A percentile compares a stretch with the other conserved stretches of the same genome.
Conservation (phyloP, 2,329 filamentous ascomycete species). For the Exophiala spinifera region DNA sequence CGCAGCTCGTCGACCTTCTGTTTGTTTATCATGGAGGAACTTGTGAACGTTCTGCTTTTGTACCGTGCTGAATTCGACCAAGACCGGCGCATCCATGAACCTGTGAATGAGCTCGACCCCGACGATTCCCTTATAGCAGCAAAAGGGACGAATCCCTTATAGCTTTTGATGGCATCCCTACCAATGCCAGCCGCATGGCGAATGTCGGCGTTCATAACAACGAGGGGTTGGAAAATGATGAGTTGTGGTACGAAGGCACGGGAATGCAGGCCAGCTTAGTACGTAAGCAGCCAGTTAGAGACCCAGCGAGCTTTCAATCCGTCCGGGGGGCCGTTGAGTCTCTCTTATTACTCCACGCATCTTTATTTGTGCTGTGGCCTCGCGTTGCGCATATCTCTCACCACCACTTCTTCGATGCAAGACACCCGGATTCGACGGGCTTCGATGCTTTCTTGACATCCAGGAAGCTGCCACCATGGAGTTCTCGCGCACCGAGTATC, state of each 20-base stretch:
- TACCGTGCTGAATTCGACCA: constrained; percentile 5
- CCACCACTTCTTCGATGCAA: not conserved
- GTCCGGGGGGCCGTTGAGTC: not conserved
- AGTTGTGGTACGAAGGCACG: too few species aligned
- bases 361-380: not conserved
- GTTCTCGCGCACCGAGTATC: constrained; percentile 70
- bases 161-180: constrained; percentile 7
- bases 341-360: not conserved
- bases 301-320: not conserved
- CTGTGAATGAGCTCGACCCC: constrained; percentile 2
- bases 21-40: constrained; percentile 11
- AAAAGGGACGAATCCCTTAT: constrained; percentile 15
- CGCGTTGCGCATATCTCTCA: constrained; percentile 1
- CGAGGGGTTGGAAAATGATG: too few species aligned
- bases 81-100: constrained; percentile 5
- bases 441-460: constrained; percentile 13
- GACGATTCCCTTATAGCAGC: constrained; percentile 15
- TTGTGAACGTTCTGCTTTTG: constrained; percentile 12
- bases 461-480: constrained; percentile 13
- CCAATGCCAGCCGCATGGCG: constrained; percentile 11
- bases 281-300: not conserved
- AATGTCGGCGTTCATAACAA: constrained; percentile 1
- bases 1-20: constrained; percentile 16
- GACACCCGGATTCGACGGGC: not conserved
- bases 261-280: not conserved